phyloP scores from a whole-genome alignment of 495 filamentous ascomycete species.

The Aspergillus asperescens region DNA sequence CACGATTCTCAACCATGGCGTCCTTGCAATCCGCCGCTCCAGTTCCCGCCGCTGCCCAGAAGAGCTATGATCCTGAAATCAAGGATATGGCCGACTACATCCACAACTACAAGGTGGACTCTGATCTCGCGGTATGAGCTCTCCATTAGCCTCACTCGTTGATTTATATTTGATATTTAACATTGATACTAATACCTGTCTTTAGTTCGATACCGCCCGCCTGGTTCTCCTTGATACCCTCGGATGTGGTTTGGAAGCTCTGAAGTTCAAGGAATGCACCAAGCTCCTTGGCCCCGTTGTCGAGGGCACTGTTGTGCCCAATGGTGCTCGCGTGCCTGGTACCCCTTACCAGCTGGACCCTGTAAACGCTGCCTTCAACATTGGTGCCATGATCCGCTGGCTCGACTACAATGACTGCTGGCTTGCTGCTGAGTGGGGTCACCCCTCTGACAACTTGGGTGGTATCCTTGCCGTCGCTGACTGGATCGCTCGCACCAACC shows the following conservation, averaged over 20 bases:
- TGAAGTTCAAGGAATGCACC: constrained; percentile 91
- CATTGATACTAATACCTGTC: constrained; percentile 4
- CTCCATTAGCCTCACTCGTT: neutral
- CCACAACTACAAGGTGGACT: constrained; percentile 83
- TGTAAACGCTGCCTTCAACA: constrained; percentile 95
- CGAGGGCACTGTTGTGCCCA: constrained; percentile 83
- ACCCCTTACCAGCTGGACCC: constrained; percentile 94
- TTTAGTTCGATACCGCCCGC: constrained; percentile 84
- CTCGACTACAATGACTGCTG: constrained; percentile 99
- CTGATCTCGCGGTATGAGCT: constrained; percentile 79
- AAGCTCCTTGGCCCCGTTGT: constrained; percentile 95
- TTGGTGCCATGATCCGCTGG: constrained; percentile 97
- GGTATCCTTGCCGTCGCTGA: constrained; percentile 94
- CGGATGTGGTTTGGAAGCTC: constrained; percentile 90
- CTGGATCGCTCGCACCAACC: constrained; percentile 96
- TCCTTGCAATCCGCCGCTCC: constrained; percentile 39
- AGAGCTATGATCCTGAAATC: constrained; percentile 83
- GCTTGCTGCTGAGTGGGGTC: constrained; percentile 98
- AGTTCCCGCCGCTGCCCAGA: constrained; percentile 25
- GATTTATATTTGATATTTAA: no score
- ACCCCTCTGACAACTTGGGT: constrained; percentile 94
- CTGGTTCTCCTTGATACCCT: constrained; percentile 92
- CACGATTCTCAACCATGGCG: constrained; percentile 47
- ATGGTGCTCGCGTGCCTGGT: constrained; percentile 86
- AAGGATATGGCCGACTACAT: constrained; percentile 91